Evolutionary conservation across 2,329 filamentous ascomycete genomes (phyloP).

Genomic region (Magnaporthiopsis poae): DNA sequence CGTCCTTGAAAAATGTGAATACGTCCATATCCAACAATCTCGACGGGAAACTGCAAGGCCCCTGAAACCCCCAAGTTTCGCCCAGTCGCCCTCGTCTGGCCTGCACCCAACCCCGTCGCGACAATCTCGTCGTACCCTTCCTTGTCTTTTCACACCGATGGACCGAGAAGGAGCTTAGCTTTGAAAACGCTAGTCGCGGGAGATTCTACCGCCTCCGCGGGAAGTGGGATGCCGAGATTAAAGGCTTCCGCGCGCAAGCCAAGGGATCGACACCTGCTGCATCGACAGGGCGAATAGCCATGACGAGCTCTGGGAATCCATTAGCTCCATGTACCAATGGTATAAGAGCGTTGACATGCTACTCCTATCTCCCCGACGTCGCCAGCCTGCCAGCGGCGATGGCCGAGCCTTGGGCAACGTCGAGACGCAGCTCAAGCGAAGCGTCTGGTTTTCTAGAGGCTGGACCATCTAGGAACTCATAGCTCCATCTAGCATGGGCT

Average conservation of each 20-base stretch:
- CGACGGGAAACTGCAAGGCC: too few relatives aligned
- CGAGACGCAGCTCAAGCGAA: conserved; percentile 1
- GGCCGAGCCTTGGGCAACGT: background rate
- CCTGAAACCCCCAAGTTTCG: too few relatives aligned
- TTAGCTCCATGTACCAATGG: conserved; percentile 5
- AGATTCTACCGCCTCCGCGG: background rate
- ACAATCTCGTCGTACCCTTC: conserved; percentile 7
- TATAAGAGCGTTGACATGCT: background rate
- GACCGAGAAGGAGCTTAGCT: conserved; percentile 8
- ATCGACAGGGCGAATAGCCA: conserved; percentile 1
- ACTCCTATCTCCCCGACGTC: background rate
- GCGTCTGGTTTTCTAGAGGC: conserved; percentile 30
- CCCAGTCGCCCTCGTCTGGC: too few relatives aligned
- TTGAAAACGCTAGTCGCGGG: conserved; percentile 3
- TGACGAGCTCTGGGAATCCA: conserved; percentile 1
- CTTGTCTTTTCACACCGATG: conserved; percentile 16
- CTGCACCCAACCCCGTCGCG: background rate
- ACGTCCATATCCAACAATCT: too few relatives aligned
- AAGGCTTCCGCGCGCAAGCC: background rate
- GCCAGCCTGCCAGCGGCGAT: background rate
- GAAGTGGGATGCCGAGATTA: conserved; percentile 10
- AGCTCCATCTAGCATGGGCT: conserved; percentile 23
- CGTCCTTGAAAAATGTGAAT: too few relatives aligned
- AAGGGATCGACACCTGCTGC: conserved; percentile 1
- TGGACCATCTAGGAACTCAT: conserved; percentile 60